Conservation (phyloP, 108 stramenopile species). For the Craspedostauros australis region DNA sequence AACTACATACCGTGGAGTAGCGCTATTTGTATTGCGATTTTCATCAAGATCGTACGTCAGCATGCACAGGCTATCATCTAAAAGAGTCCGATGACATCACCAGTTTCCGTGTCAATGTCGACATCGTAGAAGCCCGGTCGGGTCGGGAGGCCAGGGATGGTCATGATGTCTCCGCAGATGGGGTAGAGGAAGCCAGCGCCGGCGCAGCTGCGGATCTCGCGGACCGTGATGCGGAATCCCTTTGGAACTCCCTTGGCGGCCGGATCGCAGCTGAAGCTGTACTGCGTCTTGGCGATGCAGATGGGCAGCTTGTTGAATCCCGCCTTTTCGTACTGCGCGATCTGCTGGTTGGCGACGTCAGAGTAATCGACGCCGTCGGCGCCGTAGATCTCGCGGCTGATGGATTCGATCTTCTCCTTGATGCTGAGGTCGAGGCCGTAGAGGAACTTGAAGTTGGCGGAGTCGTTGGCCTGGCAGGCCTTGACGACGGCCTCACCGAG, state of each 20-base stretch:
- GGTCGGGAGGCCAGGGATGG: slow-evolving; percentile 97
- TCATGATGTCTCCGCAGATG: slow-evolving; percentile 98
- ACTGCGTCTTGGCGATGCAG: slow-evolving; percentile 99
- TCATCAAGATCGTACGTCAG: no score
- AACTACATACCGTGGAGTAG: no score
- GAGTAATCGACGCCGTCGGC: slow-evolving; percentile 93
- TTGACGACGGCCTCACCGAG: slow-evolving; percentile 84
- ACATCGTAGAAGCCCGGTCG: slow-evolving; percentile 99
- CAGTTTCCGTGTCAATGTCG: slow-evolving; percentile 91
- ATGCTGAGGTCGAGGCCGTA: slow-evolving; percentile 83
- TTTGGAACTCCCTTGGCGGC: slow-evolving; percentile 90
- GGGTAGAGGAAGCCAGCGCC: slow-evolving; percentile 98
- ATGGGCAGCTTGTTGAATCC: slow-evolving; percentile 94
- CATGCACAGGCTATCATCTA: slow-evolving; percentile 27
- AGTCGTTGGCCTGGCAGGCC: slow-evolving; percentile 71
- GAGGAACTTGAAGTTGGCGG: slow-evolving; percentile 79
- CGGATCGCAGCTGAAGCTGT: slow-evolving; percentile 94
- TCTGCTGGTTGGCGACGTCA: slow-evolving; percentile 84
- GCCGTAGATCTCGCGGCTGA: slow-evolving; percentile 94
- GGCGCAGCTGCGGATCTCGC: slow-evolving; percentile 93
- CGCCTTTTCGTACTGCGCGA: slow-evolving; percentile 80
- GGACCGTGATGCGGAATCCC: slow-evolving; percentile 82
- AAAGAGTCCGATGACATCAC: slow-evolving; percentile 94
- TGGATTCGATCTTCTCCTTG: slow-evolving; percentile 85
- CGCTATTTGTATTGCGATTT: no score